Evolutionary conservation across 352 stramenopile genomes (phyloP), one percentile per base, ranked within the genome.

Genomic region (Pythium aristosporum): DNA sequence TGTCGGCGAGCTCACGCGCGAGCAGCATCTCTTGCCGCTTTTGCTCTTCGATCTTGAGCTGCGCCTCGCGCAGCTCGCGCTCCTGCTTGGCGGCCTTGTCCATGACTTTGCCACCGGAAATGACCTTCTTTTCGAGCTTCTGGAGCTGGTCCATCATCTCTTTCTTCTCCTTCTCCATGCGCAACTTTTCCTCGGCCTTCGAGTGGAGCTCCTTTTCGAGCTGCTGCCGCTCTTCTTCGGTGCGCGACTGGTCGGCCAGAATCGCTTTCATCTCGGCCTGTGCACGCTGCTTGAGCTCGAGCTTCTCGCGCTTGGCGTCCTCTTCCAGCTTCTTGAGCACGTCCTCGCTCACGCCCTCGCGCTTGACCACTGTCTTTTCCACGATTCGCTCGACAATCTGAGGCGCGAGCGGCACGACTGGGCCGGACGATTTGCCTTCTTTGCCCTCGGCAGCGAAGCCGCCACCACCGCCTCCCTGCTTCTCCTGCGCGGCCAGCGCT

Each of bases 71-170:
- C 21, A 99, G 76, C 54, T 96, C 84, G 8, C 84, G 88, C 72
- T 98, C 92, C 37, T 99, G 96, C 55, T 97, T 97, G 6, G 91
- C 87, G 5, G 94, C 93, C 71, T 96, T 98, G 74, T 97, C 90
- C 15, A 98, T 88, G 36, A 98, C 94, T 62, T 98, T 84, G 57
- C 96, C 95, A 37, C 95, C 95, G n/a, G 91, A 87, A 34, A 98
- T 92, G 12, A 98, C 61, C 42, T 91, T 82, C 52, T 88, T 73
- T 50, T 92, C 81, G 25, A 89, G 63, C 13, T 83, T 73, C 13
- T 86, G 68, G 16, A 97, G 65, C 57, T 98, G 90, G 15, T 76
- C 80, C 42, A 98, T 76, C 94, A 99, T 98, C 30, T 91, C 88
- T 28, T 88, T 71, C 30, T 98, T 93, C 63, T 98, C 77, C 25